These are phyloP conservation scores for Chamaecyparis obtusa DNA, from an alignment of 75 land plant genomes.

Conservation along the genomic window DNA sequence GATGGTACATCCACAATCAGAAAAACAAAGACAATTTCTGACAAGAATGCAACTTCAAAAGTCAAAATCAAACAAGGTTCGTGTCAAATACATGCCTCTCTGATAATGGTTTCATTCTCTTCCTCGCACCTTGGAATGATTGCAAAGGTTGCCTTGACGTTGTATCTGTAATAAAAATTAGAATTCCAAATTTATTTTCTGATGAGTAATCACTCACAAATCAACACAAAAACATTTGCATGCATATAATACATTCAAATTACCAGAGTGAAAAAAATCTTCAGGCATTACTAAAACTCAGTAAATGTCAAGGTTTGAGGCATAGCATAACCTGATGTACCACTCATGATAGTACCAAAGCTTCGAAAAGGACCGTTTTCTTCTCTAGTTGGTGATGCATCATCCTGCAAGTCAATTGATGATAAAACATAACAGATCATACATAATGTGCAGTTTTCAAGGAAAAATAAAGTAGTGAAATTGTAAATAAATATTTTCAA, in stretches of 20 bases:
- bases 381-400: conserved; percentile 11
- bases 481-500: background rate
- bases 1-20: background rate
- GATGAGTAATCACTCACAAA: background rate
- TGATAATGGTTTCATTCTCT: background rate
- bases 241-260: background rate
- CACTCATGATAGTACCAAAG: conserved; percentile 57
- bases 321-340: background rate
- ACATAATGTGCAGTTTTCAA: background rate
- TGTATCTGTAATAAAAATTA: background rate
- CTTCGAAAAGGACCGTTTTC: conserved; percentile 33
- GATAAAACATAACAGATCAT: background rate
- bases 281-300: background rate
- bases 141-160: background rate
- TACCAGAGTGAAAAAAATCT: background rate
- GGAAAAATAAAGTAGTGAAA: background rate
- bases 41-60: background rate
- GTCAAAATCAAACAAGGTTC: background rate
- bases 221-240: background rate
- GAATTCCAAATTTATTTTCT: background rate
- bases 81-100: background rate
- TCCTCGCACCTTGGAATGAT: conserved; percentile 17
- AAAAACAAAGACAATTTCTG: background rate
- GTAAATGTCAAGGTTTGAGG: background rate
- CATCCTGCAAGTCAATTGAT: conserved; percentile 31